Base-by-base conservation (phyloP, 257 asterid genomes). In the Cordia subcordata region DNA sequence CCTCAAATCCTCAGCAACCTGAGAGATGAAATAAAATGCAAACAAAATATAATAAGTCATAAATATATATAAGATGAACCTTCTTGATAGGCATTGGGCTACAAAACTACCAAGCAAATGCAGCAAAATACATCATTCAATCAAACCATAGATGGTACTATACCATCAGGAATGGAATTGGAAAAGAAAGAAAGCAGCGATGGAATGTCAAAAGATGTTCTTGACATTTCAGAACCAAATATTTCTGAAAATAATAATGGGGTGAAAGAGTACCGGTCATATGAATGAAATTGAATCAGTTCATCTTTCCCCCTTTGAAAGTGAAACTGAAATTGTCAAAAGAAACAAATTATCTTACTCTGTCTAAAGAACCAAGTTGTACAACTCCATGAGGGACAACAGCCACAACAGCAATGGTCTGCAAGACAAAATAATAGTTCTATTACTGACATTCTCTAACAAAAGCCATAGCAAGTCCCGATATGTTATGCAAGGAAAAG, bases 341-440 rank as follows among this genome's bases (percentile, higher is more conserved):
- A n/a, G n/a, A n/a, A n/a, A n/a, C n/a, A n/a, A n/a, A n/a, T n/a
- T n/a, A n/a, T 64, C 89, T 71, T 77, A 87, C 98, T 58, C 76
- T 77, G 62, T 87, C 79, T 55, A 83, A 56, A 71, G 94, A 81
- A 65, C 96, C 98, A 62, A 90, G 84, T 70, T 90, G 98, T 58
- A 90, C 75, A 58, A 85, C 94, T 69, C 98, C 98, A 54, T 77
- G 74, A 50, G 96, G 98, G 75, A 80, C 75, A 69, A 87, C 83
- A 58, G 91, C 81, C 63, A 85, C 85, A 66, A 85, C 90, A 42
- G 83, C 98, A 77, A 90, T 79, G 64, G 98, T 90, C 98, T 90
- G 92, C 77, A 74, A 58, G 54, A 61, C 64, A 40, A 69, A 56
- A 71, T 53, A 60, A 53, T 11, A 13, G 9, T 12, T n/a, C n/a